Evolutionary conservation across 495 filamentous ascomycete genomes (phyloP).

Genomic region (Penicillium taxi): DNA sequence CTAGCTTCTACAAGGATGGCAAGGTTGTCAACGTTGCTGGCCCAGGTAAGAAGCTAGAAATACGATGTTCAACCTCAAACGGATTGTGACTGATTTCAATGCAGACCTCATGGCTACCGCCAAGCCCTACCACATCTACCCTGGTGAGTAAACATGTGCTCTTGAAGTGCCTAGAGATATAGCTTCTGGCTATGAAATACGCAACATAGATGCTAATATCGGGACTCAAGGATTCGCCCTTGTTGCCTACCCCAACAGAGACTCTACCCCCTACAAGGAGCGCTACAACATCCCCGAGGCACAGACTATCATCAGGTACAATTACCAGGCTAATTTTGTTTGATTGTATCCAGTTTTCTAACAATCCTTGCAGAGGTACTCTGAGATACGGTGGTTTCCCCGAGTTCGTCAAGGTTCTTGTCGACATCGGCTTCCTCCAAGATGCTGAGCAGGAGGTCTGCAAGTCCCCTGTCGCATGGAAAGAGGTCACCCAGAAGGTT

Average conservation of each 20-base stretch:
- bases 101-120: conserved; percentile 82
- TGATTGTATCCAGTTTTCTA: background rate
- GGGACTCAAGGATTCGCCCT: too few species aligned
- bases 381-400: conserved; percentile 83
- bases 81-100: too few species aligned
- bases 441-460: conserved; percentile 56
- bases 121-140: conserved; percentile 88
- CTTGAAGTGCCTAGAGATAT: too few species aligned
- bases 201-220: background rate
- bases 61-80: too few species aligned
- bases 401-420: conserved; percentile 76
- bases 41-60: conserved; percentile 17
- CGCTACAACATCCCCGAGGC: conserved; percentile 84
- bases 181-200: background rate
- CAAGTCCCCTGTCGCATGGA: conserved; percentile 61
- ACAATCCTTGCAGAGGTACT: conserved; percentile 51
- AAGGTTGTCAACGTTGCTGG: conserved; percentile 54
- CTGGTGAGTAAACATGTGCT: too few species aligned
- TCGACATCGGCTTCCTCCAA: conserved; percentile 75
- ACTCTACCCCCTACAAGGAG: conserved; percentile 79
- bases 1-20: conserved; percentile 74
- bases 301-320: conserved; percentile 40
- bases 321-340: background rate
- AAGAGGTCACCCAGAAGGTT: conserved; percentile 69
- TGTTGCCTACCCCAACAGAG: conserved; percentile 89